Evolutionary conservation across 257 asterid genomes (phyloP), one percentile per base, ranked within the genome.

Genomic region (Leptodermis oblonga): DNA sequence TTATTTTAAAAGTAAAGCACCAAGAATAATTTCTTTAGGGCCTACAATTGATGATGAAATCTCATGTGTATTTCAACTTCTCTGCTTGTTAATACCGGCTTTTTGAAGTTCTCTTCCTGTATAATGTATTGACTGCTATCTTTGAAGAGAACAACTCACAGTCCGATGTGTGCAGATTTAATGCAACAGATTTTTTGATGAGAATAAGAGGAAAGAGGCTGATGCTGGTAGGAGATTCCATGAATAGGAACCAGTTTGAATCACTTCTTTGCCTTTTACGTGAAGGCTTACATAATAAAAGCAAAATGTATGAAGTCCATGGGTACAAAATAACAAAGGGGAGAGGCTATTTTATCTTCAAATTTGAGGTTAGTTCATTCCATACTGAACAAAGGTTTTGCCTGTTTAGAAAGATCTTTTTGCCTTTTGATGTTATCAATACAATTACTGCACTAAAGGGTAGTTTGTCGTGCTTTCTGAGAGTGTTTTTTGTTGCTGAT

Each of bases 231-330:
- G 99, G 99, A 56, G 99, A 94, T 84, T 94, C 99, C 39, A 89
- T 94, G 99, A 94, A 94, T 77, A 86, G 99, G 45, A 91, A 91
- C 84, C 97, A 91, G 80, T 94, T 91, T 61, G 99, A 94, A 77
- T 94, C 97, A 34, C 88, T 94, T 55, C 87, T 91, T 51, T 94
- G 98, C 83, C 88, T 94, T 69, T 64, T 94, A 39, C 88, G 88
- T 14, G 97, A 89, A 82, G 97, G 81, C 30, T 82, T 94, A 22
- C 52, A 80, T 3, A 82, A 94, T 73, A 91, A 91, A 84, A 89
- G 85, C 88, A 91, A 78, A 80, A 94, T 94, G 97, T 83, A 84
- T 34, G 98, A 94, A 83, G 78, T 81, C 73, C 97, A 79, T 74
- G 97, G 99, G 5, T 82, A 81, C 79, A 94, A 84, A 73, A 91